Conservation (phyloP, 2,329 filamentous ascomycete genomes). For the Fusarium tanahbumbuense region DNA sequence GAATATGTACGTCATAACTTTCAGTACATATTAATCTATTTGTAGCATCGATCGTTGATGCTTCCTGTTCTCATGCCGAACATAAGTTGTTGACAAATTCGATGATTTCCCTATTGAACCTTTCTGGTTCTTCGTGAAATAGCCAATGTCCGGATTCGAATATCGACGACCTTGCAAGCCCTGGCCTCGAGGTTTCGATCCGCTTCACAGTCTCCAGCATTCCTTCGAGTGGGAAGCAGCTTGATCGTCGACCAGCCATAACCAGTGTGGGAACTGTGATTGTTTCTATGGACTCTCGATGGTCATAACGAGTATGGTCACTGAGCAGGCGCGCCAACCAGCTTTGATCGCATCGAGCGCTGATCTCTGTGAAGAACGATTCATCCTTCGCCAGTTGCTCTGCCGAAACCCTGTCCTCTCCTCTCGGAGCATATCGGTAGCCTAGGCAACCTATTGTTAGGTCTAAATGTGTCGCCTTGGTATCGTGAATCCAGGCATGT, state of each 20-base stretch:
- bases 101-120: slow-evolving; percentile 42
- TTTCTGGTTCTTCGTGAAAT: slow-evolving; percentile 45
- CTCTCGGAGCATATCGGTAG: slow-evolving; percentile 41
- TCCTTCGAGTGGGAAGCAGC: slow-evolving; percentile 45
- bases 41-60: not conserved
- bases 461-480: slow-evolving; percentile 38
- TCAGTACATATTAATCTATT: not conserved
- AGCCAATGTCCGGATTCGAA: slow-evolving; percentile 46
- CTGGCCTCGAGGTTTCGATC: slow-evolving; percentile 35
- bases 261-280: slow-evolving; percentile 44
- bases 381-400: slow-evolving; percentile 42
- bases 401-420: slow-evolving; percentile 35
- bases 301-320: slow-evolving; percentile 46
- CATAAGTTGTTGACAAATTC: slow-evolving; percentile 38
- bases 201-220: slow-evolving; percentile 44
- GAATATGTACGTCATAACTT: not conserved
- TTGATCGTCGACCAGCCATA: slow-evolving; percentile 44
- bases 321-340: slow-evolving; percentile 45
- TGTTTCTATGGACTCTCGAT: slow-evolving; percentile 44
- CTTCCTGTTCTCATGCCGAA: not conserved
- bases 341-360: slow-evolving; percentile 42
- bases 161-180: slow-evolving; percentile 38
- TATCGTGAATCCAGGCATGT: slow-evolving; percentile 42
- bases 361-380: slow-evolving; percentile 44
- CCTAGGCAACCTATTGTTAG: slow-evolving; percentile 43